Base-by-base conservation (phyloP, 805 yeast genomes). In the Sugiyamaella qingdaonensis region DNA sequence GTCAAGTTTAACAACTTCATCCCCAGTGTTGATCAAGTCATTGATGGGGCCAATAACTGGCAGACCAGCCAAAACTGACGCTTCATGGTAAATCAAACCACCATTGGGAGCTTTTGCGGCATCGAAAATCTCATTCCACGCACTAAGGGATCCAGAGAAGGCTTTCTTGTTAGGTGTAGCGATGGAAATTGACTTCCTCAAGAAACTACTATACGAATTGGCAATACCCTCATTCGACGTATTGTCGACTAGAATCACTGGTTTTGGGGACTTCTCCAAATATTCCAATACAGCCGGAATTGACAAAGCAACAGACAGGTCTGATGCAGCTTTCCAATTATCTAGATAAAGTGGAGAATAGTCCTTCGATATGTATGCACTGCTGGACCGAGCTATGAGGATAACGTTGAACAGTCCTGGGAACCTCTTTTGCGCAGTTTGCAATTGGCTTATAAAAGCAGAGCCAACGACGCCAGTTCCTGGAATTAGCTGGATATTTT, bases 141-240 rank as follows among this genome's bases (percentile, higher is more conserved):
- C 72, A 21, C 74, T 69, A 57, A 86, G 71, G 52, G 81, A 85
- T 42, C 90, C 78, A 9, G 97, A 90, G 67, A 94, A 94, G 0
- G 95, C 99, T 78, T 94, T 94, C 73, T 94, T 94, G 78, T 94
- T 94, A 61, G 99, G 99, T 44, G 99, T 94, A 16, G 98, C 99
- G 63, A 94, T 82, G 44, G 97, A 89, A 59, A 94, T 83, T 36
- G 96, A 96, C 55, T 76, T 79, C 60, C 78, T 69, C 57, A 92
- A 75, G 64, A 94, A 83, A 37, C 75, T 69, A 44, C 96, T 87
- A 71, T 94, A 94, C 51, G 80, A 78, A 43, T 79, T 77, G 45
- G 98, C 96, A 61, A 92, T 73, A 5, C 78, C 67, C 58, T 80
- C 87, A 69, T 84, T 87, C 31, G 98, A 90, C 48, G 99, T 94